Percentiles rank a stretch among this genome's conserved stretches.
phyloP scores from a whole-genome alignment of 1,284 basidiomycete species.

The Gomphus sp. region DNA sequence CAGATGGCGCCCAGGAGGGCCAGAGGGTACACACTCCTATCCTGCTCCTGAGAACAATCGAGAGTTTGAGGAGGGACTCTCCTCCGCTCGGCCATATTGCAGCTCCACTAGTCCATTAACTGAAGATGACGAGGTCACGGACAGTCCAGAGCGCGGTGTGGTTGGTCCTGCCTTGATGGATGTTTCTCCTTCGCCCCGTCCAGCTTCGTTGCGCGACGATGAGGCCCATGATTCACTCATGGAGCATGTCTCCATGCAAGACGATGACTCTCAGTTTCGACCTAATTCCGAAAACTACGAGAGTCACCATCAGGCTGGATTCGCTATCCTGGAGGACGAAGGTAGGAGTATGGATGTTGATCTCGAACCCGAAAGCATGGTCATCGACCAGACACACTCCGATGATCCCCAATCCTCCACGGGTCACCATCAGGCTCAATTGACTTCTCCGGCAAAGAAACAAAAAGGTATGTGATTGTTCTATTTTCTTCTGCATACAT shows the following conservation, averaged over 20 bases:
- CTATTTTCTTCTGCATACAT: not conserved
- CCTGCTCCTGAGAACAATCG: not conserved
- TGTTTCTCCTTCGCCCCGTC: too few species aligned
- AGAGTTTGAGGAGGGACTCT: too few species aligned
- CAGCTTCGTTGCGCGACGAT: too few species aligned
- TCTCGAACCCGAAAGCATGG: not conserved
- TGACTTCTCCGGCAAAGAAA: not conserved
- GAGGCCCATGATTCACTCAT: too few species aligned
- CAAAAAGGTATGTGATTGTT: not conserved
- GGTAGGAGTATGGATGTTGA: not conserved
- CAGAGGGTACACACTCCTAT: not conserved
- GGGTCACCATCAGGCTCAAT: not conserved
- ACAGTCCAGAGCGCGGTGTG: not conserved
- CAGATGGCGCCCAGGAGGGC: not conserved
- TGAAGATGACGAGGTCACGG: not conserved
- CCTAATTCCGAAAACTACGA: too few species aligned
- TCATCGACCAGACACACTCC: not conserved
- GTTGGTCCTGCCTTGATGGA: not conserved
- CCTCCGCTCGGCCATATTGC: not conserved
- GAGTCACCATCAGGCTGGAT: too few species aligned
- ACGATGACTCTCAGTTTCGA: too few species aligned
- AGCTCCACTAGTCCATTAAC: not conserved
- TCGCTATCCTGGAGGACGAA: too few species aligned
- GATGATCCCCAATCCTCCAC: constrained; percentile 3
- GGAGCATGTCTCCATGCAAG: not conserved